Evolutionary conservation across 1,284 basidiomycete genomes (phyloP).

Genomic region (Ganoderma lingzhi): DNA sequence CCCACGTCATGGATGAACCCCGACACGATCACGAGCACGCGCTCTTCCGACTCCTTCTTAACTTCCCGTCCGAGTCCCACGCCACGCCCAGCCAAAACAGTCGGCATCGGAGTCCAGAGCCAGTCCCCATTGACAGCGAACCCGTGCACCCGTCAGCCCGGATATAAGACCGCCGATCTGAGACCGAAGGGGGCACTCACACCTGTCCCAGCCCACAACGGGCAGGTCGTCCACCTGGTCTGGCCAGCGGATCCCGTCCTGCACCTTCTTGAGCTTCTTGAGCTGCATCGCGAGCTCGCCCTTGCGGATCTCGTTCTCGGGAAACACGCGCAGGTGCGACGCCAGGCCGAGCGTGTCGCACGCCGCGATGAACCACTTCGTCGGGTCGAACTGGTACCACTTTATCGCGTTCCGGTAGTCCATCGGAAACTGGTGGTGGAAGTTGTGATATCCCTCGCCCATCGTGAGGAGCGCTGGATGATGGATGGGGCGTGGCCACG

Average conservation of each 20-base stretch:
- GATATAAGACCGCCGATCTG: background rate
- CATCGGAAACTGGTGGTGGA: constrained; percentile 90
- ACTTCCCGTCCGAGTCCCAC: constrained; percentile 47
- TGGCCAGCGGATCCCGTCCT: constrained; percentile 80
- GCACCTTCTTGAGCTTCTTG: constrained; percentile 72
- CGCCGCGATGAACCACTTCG: constrained; percentile 87
- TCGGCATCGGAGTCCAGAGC: background rate
- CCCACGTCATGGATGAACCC: constrained; percentile 91
- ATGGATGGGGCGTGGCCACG: background rate
- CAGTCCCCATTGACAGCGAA: background rate
- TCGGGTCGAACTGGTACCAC: constrained; percentile 76
- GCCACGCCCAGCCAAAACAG: background rate
- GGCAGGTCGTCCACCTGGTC: constrained; percentile 66
- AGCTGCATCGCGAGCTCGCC: constrained; percentile 86
- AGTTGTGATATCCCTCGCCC: constrained; percentile 95
- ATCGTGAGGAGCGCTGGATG: constrained; percentile 81
- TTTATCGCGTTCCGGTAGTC: constrained; percentile 81
- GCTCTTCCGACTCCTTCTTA: constrained; percentile 70
- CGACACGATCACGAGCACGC: constrained; percentile 76
- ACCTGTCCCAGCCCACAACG: constrained; percentile 83
- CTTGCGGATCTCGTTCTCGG: constrained; percentile 87
- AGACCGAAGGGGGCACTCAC: constrained; percentile 49
- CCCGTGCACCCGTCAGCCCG: background rate
- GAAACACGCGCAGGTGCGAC: constrained; percentile 82
- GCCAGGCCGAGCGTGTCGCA: constrained; percentile 76